Base-by-base conservation (phyloP, 2,329 filamentous ascomycete species). In the Colletotrichum costaricense region DNA sequence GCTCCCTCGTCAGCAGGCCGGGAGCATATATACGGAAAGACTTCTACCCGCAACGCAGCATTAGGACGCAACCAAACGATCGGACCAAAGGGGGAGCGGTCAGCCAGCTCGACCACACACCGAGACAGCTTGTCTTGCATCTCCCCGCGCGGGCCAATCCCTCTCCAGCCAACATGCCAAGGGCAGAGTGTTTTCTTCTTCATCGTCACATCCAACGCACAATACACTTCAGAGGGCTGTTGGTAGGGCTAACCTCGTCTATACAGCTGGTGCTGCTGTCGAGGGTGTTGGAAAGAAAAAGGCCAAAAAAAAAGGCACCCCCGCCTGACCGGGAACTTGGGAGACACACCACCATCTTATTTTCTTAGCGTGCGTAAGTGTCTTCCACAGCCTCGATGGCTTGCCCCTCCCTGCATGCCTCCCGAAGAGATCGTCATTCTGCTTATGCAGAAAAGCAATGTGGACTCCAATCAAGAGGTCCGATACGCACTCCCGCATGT, bases 171-270 rank as follows among this genome's bases (percentile, higher is more conserved):
- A 70, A 73, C 67, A 73, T 62, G 60, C 28, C 67, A 62, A 72
- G 60, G 35, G 35, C 35, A 52, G 9, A 62, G 38, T 62, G 22
- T 65, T 73, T 73, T 56, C 71, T 66, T 73, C 56, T 66, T 63
- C 35, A 4, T 60, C 19, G 26, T 60, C 70, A 24, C 46, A 65
- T 73, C 54, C 67, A 73, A 70, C 70, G 67, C 71, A 70, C 67
- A 49, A 49, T 46, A 49, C 55, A 70, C 60, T 52, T 49, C 16
- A 14, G 35, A 28, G 56, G 35, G 49, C 9, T 38, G 60, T 70
- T 66, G 67, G 67, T 73, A 65, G 71, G 71, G 67, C 67, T 71
- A 73, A 70, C 71, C 71, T 73, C 71, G 67, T 70, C 60, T 19
- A 52, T 66, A 49, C 42, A 57, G 56, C 60, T 62, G 56, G 56